phyloP scores from a whole-genome alignment of 1,139 yeast genomes.

The Pichia inconspicua region DNA sequence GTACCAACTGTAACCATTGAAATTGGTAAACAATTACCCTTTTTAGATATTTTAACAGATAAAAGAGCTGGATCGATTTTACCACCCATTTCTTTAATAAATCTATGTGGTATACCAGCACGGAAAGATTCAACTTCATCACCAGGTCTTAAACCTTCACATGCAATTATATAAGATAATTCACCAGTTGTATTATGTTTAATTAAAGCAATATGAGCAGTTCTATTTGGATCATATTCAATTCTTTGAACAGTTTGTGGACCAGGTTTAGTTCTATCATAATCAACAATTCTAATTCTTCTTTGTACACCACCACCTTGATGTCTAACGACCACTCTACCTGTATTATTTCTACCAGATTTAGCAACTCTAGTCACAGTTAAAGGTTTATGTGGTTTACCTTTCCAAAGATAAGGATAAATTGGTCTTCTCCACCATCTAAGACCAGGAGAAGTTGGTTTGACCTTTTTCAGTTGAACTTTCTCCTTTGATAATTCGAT shows the following conservation, averaged over 20 bases:
- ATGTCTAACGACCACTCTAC: conserved; percentile 85
- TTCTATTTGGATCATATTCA: conserved; percentile 93
- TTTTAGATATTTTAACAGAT: conserved; percentile 78
- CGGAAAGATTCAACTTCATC: conserved; percentile 87
- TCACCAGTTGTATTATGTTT: conserved; percentile 56
- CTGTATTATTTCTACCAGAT: conserved; percentile 87
- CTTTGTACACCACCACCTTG: conserved; percentile 96
- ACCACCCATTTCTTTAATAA: conserved; percentile 78
- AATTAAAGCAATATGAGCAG: conserved; percentile 86
- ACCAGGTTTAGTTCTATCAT: conserved; percentile 59
- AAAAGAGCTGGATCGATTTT: conserved; percentile 86
- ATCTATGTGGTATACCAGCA: conserved; percentile 73
- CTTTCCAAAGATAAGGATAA: conserved; percentile 80
- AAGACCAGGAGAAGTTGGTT: conserved; percentile 80
- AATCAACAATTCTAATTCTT: conserved; percentile 77
- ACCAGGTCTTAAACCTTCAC: conserved; percentile 89
- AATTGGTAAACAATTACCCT: conserved; percentile 92
- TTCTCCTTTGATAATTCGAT: conserved; percentile 63
- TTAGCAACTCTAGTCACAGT: conserved; percentile 67
- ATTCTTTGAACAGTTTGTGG: conserved; percentile 76
- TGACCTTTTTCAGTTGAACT: conserved; percentile 64
- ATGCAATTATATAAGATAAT: conserved; percentile 76
- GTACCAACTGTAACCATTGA: conserved; percentile 91
- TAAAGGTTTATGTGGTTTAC: conserved; percentile 68
- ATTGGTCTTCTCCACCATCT: conserved; percentile 87